These are phyloP conservation scores for Corymbia citriodora DNA, from an alignment of 441 rosid genomes.

Conservation along the genomic window DNA sequence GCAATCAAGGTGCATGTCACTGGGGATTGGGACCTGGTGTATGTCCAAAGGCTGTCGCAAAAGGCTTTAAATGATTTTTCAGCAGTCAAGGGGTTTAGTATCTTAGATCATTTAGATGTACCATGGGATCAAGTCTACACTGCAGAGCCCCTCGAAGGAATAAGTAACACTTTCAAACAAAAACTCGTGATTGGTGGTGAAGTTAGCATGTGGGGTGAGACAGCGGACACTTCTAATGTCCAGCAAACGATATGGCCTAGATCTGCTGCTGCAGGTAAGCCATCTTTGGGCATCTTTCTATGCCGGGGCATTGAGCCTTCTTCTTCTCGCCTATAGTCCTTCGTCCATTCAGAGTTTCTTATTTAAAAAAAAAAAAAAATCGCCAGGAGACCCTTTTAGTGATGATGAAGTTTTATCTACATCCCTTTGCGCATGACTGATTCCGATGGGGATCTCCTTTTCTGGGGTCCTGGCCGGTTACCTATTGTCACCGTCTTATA, in stretches of 20 bases:
- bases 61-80: conserved; percentile 82
- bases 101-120: conserved; percentile 86
- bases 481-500: too few species aligned
- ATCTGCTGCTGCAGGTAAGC: conserved; percentile 67
- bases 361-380: too few species aligned
- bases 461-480: too few species aligned
- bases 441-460: too few species aligned
- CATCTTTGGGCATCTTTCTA: background rate
- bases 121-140: conserved; percentile 71
- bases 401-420: too few species aligned
- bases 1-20: background rate
- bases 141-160: conserved; percentile 80
- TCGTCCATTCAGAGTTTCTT: too few species aligned
- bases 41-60: conserved; percentile 76
- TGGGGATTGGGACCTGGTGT: conserved; percentile 80
- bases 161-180: conserved; percentile 41
- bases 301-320: too few species aligned
- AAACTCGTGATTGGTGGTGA: conserved; percentile 85
- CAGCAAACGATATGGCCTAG: conserved; percentile 96
- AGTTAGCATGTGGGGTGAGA: conserved; percentile 83
- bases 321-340: too few species aligned
- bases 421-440: too few species aligned
- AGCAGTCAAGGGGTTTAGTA: conserved; percentile 91
- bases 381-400: too few species aligned
- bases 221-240: too few species aligned